Evolutionary conservation across 306 rosid species (phyloP), one percentile per base, ranked within the genome.

Genomic region (Canavalia ensiformis): DNA sequence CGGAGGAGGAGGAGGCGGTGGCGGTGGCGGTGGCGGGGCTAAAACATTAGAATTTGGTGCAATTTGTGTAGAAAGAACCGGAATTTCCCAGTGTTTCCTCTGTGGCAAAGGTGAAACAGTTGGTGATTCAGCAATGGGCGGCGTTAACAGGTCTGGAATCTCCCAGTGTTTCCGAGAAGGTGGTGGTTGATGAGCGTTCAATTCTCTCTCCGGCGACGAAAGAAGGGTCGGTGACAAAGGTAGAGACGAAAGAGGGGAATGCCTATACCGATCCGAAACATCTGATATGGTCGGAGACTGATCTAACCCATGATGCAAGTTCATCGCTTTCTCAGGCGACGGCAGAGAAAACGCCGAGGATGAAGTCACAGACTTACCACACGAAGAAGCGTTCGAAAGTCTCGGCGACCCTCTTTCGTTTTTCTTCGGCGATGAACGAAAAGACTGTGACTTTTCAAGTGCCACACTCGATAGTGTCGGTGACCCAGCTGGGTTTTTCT

Each of bases 211-310:
- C 6, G 90, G 90, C 3, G 90, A 87, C 0, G 90, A 87, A 13
- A 87, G 81, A 42, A 87, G n/a, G 0, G 88, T 84, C 11, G 90
- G 88, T 1, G 90, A 84, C 47, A 84, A 55, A 3, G 79, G 90
- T 62, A 79, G 2, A 12, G 90, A 84, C 9, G 88, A 71, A 29
- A 87, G 39, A 29, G 86, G 88, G 39, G 88, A 84, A 12, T 87
- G 86, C 77, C 88, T 56, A 29, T 6, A 81, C 69, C 90, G 88
- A 84, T 87, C 90, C 12, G 90, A 87, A 2, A 87, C 85, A 76
- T 85, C 87, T 1, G 90, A 87, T 1, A 87, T 77, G 5, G 88
- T 87, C 7, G 90, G 90, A 74, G 90, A 87, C 58, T 84, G 88
- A 77, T 87, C 86, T 63, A 87, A 52, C 42, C 76, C 80, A 47